phyloP scores from a whole-genome alignment of 1,284 basidiomycete genomes.

The Apiotrichum laibachii region DNA sequence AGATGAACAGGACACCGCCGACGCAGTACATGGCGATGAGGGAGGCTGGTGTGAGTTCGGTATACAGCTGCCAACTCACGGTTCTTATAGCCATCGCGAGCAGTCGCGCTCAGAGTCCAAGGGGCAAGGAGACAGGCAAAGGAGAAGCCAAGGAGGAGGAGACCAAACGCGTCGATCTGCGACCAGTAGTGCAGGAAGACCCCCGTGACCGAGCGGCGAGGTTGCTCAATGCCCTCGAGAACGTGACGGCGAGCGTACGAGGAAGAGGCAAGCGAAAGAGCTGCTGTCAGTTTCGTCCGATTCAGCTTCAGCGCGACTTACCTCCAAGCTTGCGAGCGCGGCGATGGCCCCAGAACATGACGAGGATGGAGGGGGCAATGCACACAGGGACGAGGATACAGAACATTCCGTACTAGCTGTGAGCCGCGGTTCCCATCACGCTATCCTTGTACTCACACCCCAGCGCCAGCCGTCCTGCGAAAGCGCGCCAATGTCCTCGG shows the following conservation, averaged over 20 bases:
- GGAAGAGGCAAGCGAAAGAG: conserved; percentile 26
- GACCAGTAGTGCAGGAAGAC: conserved; percentile 27
- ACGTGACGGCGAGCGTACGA: conserved; percentile 24
- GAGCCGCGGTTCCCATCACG: too few species aligned
- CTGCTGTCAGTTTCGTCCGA: conserved; percentile 6
- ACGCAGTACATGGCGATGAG: conserved; percentile 53
- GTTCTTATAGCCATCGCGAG: conserved; percentile 45
- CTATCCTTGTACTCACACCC: conserved; percentile 1
- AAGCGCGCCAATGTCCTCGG: conserved; percentile 57
- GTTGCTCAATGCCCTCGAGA: conserved; percentile 8
- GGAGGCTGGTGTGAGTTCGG: conserved; percentile 27
- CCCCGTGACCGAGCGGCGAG: conserved; percentile 17
- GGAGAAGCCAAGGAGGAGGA: conserved; percentile 48
- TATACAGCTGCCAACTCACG: conserved; percentile 23
- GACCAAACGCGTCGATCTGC: conserved; percentile 46
- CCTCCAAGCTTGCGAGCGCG: conserved; percentile 11
- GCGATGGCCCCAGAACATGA: conserved; percentile 23
- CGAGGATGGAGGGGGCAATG: conserved; percentile 25
- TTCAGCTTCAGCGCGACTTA: conserved; percentile 19
- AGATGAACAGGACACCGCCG: conserved; percentile 47
- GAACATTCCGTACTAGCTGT: conserved; percentile 44
- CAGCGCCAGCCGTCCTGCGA: conserved; percentile 58
- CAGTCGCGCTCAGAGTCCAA: conserved; percentile 42
- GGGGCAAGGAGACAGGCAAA: conserved; percentile 50
- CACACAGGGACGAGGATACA: conserved; percentile 45